phyloP scores from a whole-genome alignment of 2,329 filamentous ascomycete species.

The Chaetomiaceae sp. region DNA sequence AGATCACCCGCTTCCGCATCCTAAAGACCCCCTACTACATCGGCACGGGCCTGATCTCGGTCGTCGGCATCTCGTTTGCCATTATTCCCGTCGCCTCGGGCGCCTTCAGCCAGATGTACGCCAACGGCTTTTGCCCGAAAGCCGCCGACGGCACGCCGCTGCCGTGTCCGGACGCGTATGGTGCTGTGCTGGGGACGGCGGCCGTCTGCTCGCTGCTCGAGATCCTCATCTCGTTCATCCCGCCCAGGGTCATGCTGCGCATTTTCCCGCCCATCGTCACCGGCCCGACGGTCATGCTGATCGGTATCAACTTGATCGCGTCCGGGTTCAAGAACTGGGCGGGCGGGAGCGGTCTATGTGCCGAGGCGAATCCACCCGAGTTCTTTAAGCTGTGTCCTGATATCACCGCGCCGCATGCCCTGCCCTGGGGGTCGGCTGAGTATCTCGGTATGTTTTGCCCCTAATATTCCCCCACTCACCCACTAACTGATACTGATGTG shows the following conservation, averaged over 20 bases:
- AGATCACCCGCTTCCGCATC: slow-evolving; percentile 74
- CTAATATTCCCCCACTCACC: too few relatives aligned
- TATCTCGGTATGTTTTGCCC: slow-evolving; percentile 53
- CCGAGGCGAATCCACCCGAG: slow-evolving; percentile 44
- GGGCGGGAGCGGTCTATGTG: slow-evolving; percentile 62
- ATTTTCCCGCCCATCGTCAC: slow-evolving; percentile 69
- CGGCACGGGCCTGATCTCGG: slow-evolving; percentile 75
- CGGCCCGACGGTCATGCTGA: slow-evolving; percentile 52
- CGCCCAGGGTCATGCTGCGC: slow-evolving; percentile 62
- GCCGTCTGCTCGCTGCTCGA: slow-evolving; percentile 64
- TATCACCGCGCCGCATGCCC: slow-evolving; percentile 62
- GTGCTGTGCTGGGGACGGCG: slow-evolving; percentile 67
- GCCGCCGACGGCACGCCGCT: slow-evolving; percentile 60
- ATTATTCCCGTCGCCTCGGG: slow-evolving; percentile 70
- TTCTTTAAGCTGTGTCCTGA: slow-evolving; percentile 63
- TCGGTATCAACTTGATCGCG: slow-evolving; percentile 68
- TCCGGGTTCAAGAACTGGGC: slow-evolving; percentile 75
- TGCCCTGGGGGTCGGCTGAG: slow-evolving; percentile 75
- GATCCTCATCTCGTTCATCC: slow-evolving; percentile 69
- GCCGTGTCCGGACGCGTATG: slow-evolving; percentile 73
- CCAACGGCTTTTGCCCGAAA: slow-evolving; percentile 61
- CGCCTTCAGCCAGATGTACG: slow-evolving; percentile 73
- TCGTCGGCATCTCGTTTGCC: slow-evolving; percentile 73
- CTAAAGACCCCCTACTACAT: slow-evolving; percentile 65
- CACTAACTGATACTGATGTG: too few relatives aligned